These are phyloP conservation scores for Teunomyces tritomae DNA, from an alignment of 805 yeast genomes.

Conservation along the genomic window DNA sequence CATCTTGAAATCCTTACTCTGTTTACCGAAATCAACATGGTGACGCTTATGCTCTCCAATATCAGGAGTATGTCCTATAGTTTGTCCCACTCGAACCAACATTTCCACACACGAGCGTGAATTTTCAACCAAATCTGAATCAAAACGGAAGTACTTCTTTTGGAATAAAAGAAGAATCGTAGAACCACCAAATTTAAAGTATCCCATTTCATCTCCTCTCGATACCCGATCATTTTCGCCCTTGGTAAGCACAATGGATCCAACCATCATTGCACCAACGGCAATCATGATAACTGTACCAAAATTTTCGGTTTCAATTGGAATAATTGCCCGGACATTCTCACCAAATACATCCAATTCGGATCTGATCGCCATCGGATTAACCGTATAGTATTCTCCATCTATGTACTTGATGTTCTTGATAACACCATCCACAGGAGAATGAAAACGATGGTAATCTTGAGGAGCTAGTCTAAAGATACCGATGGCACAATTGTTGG, in stretches of 20 bases:
- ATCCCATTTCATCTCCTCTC: slow-evolving; percentile 85
- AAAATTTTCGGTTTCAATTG: slow-evolving; percentile 71
- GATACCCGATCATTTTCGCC: slow-evolving; percentile 54
- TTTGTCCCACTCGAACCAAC: slow-evolving; percentile 84
- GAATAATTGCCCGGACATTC: slow-evolving; percentile 74
- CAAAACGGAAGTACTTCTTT: slow-evolving; percentile 51
- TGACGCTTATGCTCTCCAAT: slow-evolving; percentile 49
- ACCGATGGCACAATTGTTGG: slow-evolving; percentile 57
- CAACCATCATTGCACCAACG: slow-evolving; percentile 99
- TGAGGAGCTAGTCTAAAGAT: slow-evolving; percentile 93
- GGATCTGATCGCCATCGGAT: slow-evolving; percentile 94
- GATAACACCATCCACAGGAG: slow-evolving; percentile 75
- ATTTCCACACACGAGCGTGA: slow-evolving; percentile 76
- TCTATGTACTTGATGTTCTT: slow-evolving; percentile 66
- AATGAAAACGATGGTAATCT: slow-evolving; percentile 92
- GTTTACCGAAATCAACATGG: slow-evolving; percentile 44
- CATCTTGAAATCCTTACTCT: slow-evolving; percentile 45
- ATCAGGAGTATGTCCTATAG: slow-evolving; percentile 71
- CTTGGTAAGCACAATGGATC: slow-evolving; percentile 75
- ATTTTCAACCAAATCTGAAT: slow-evolving; percentile 68
- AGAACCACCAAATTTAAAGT: slow-evolving; percentile 95
- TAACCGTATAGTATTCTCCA: slow-evolving; percentile 94
- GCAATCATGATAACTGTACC: slow-evolving; percentile 77
- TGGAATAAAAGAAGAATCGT: slow-evolving; percentile 73
- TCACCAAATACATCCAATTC: slow-evolving; percentile 90